phyloP scores from a whole-genome alignment of 441 rosid species.

The Macaranga tanarius region DNA sequence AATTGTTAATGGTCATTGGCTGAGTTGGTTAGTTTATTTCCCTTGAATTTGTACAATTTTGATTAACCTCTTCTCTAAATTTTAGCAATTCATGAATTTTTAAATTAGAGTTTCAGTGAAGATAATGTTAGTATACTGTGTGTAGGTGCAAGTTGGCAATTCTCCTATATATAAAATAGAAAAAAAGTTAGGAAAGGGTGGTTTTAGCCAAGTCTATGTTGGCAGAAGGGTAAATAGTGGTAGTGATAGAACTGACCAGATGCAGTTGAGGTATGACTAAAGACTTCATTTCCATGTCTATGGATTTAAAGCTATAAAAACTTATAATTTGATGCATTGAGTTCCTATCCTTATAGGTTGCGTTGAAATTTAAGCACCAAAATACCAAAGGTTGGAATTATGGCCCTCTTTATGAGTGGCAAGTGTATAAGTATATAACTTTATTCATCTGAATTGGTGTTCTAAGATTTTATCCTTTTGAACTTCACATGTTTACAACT shows the following conservation, averaged over 20 bases:
- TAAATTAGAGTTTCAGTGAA: neutral
- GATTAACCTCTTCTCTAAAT: neutral
- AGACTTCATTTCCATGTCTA: slow-evolving; percentile 16
- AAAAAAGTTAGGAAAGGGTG: slow-evolving; percentile 94
- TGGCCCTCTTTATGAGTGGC: slow-evolving; percentile 99
- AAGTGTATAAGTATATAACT: slow-evolving; percentile 62
- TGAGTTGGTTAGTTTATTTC: slow-evolving; percentile 6
- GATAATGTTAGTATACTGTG: slow-evolving; percentile 3
- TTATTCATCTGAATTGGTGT: slow-evolving; percentile 9
- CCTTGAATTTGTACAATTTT: neutral
- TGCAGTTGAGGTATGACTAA: slow-evolving; percentile 74
- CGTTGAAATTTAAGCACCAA: slow-evolving; percentile 89
- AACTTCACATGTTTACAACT: slow-evolving; percentile 6
- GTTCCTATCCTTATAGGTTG: slow-evolving; percentile 56
- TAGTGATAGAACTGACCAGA: slow-evolving; percentile 72
- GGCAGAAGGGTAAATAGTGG: slow-evolving; percentile 88
- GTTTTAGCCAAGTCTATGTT: slow-evolving; percentile 95
- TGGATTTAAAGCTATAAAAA: neutral
- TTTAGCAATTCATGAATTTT: neutral
- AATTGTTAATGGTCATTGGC: neutral
- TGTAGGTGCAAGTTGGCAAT: slow-evolving; percentile 62
- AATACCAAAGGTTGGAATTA: slow-evolving; percentile 96
- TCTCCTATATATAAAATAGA: slow-evolving; percentile 88
- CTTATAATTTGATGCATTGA: slow-evolving; percentile 9
- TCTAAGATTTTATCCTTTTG: neutral